Evolutionary conservation across 176 grass and related monocot genomes (phyloP).

Genomic region (Areca catechu): DNA sequence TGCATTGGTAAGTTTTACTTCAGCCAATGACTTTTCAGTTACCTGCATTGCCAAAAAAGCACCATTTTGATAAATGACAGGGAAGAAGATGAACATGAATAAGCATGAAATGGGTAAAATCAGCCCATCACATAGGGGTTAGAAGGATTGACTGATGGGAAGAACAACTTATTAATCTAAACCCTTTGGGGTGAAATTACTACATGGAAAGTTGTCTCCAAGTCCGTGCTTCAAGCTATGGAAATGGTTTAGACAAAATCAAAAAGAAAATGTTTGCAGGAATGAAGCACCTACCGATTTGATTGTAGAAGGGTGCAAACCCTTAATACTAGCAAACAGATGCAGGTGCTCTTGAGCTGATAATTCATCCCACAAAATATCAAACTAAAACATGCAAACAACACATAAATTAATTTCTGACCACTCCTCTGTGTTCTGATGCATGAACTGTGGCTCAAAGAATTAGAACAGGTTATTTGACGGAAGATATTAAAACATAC

Average conservation of each 20-base stretch:
- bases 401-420: conserved; percentile 3
- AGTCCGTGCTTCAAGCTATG: too few relatives aligned
- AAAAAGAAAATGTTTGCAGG: background rate
- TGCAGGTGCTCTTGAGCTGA: conserved; percentile 78
- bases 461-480: background rate
- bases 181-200: too few relatives aligned
- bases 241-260: too few relatives aligned
- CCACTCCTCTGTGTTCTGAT: background rate
- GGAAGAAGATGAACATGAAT: too few relatives aligned
- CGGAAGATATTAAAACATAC: conserved; percentile 28
- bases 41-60: conserved; percentile 35
- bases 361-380: conserved; percentile 93
- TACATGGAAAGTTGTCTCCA: too few relatives aligned
- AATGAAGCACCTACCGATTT: conserved; percentile 41
- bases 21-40: conserved; percentile 61
- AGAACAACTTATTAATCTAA: too few relatives aligned
- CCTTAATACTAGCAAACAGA: conserved; percentile 94
- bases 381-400: conserved; percentile 52
- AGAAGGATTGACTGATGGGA: too few relatives aligned
- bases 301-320: conserved; percentile 61
- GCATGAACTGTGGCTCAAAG: background rate
- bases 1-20: conserved; percentile 82
- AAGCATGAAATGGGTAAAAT: background rate
- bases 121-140: too few relatives aligned
- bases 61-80: background rate